Percentiles rank a stretch among this genome's conserved stretches.
Conservation (phyloP, 129 eudicot species). For the Smallanthus sonchifolius region DNA sequence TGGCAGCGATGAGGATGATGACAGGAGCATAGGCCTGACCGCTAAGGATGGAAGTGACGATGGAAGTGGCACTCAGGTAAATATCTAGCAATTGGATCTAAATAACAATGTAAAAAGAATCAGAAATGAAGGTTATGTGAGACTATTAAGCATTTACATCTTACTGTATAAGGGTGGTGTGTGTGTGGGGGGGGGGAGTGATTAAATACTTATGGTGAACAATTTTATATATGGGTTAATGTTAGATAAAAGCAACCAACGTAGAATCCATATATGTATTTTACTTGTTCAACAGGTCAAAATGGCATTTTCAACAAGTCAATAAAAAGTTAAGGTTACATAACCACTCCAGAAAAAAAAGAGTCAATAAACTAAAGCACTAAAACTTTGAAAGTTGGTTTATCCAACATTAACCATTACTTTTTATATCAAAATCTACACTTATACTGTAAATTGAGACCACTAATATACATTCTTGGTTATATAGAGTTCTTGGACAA, state of each 20-base stretch:
- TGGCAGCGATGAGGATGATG: conserved; percentile 47
- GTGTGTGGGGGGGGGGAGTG: not conserved
- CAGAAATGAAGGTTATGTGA: not conserved
- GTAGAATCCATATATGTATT: not conserved
- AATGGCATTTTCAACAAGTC: not conserved
- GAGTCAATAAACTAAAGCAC: not conserved
- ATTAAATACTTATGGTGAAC: not conserved
- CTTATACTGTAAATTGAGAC: not conserved
- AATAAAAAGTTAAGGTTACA: not conserved
- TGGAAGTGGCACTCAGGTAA: conserved; percentile 69
- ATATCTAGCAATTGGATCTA: not conserved
- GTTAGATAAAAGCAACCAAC: not conserved
- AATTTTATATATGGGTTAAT: not conserved
- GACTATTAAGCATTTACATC: conserved; percentile 3
- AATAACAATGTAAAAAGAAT: not conserved
- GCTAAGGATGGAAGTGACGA: conserved; percentile 69
- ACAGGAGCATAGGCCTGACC: conserved; percentile 40
- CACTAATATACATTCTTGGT: conserved; percentile 6
- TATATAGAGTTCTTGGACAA: conserved; percentile 76
- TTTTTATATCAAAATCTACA: not conserved
- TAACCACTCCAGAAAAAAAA: not conserved
- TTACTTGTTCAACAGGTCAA: not conserved
- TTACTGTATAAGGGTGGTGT: not conserved
- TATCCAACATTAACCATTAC: not conserved
- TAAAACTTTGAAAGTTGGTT: not conserved